Percentiles rank a stretch among this genome's conserved stretches.
phyloP scores from a whole-genome alignment of 208 protist species.

The Crithidia mellificae region DNA sequence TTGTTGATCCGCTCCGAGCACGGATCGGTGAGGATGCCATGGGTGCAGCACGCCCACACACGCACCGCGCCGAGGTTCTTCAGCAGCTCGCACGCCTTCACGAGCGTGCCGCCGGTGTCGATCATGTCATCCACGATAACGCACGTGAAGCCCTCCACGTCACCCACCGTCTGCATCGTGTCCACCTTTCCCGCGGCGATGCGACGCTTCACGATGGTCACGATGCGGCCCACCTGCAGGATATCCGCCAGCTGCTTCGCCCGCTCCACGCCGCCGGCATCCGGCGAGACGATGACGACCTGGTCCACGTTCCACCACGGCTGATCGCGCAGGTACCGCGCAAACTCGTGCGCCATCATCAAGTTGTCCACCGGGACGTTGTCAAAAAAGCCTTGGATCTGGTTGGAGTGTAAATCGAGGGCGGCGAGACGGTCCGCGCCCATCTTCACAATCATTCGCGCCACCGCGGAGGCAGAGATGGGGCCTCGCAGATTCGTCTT shows the following conservation, averaged over 20 bases:
- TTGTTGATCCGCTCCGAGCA: slow-evolving; percentile 89
- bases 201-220: slow-evolving; percentile 95
- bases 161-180: slow-evolving; percentile 93
- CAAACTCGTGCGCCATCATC: slow-evolving; percentile 83
- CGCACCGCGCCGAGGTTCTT: slow-evolving; percentile 89
- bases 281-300: slow-evolving; percentile 94
- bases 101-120: slow-evolving; percentile 95
- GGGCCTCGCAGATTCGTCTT: slow-evolving; percentile 92
- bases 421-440: slow-evolving; percentile 91
- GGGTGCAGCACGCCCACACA: slow-evolving; percentile 93
- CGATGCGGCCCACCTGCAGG: slow-evolving; percentile 87
- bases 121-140: slow-evolving; percentile 97
- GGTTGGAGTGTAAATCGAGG: slow-evolving; percentile 94
- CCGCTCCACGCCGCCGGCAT: slow-evolving; percentile 94
- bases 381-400: slow-evolving; percentile 97
- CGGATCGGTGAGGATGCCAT: slow-evolving; percentile 92
- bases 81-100: slow-evolving; percentile 92
- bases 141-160: slow-evolving; percentile 91
- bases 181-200: slow-evolving; percentile 77
- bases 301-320: slow-evolving; percentile 78
- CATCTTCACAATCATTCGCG: slow-evolving; percentile 89
- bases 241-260: slow-evolving; percentile 90
- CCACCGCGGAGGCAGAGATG: slow-evolving; percentile 93
- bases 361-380: slow-evolving; percentile 94
- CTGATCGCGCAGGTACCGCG: slow-evolving; percentile 61